Percentiles rank a stretch among this genome's conserved stretches.
These are phyloP conservation scores for Coemansia sp. DNA, from an alignment of 192 early-diverging fungal genomes.

Conservation along the genomic window DNA sequence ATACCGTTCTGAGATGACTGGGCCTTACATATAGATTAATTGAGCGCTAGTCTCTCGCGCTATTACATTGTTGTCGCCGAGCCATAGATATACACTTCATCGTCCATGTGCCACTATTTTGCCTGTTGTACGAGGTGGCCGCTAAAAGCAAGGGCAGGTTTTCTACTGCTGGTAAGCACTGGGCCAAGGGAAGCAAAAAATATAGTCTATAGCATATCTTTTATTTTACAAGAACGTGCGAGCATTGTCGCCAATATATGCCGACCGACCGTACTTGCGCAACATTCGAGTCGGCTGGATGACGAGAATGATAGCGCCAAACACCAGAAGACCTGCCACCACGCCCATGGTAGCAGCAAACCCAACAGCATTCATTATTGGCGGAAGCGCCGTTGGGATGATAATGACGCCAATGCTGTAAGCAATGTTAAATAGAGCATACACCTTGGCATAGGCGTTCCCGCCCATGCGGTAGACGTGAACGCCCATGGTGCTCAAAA, in stretches of 20 bases:
- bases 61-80: no score
- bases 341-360: conserved; percentile 62
- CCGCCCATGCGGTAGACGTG: conserved; percentile 67
- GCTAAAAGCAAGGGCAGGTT: no score
- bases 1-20: neutral
- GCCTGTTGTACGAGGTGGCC: no score
- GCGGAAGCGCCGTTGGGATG: conserved; percentile 67
- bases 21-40: no score
- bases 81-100: no score
- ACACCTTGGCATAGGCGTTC: conserved; percentile 62
- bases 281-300: conserved; percentile 34
- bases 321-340: conserved; percentile 34
- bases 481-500: conserved; percentile 71
- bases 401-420: conserved; percentile 77
- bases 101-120: no score
- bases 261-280: conserved; percentile 33
- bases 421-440: conserved; percentile 77
- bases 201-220: no score
- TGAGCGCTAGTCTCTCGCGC: no score
- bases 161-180: no score
- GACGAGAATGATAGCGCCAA: conserved; percentile 38
- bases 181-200: no score
- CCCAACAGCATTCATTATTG: conserved; percentile 58
- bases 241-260: conserved; percentile 33
- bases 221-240: conserved; percentile 31